Percentiles rank a stretch among this genome's conserved stretches.
Conservation (phyloP, 352 stramenopile species). For the Pythium graminicola region DNA sequence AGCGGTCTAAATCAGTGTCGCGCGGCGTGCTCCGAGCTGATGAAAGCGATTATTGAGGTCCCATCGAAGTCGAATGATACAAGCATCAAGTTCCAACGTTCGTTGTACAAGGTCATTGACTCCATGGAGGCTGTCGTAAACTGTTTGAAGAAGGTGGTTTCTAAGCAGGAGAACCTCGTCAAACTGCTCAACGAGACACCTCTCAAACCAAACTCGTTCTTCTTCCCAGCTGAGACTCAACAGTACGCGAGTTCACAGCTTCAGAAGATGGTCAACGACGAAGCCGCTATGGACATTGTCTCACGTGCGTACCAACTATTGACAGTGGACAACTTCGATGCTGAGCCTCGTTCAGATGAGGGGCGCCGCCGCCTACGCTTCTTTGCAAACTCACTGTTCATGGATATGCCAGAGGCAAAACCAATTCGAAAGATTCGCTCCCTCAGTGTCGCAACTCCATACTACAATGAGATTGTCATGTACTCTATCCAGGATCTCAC, state of each 20-base stretch:
- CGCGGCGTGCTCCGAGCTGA: conserved; percentile 58
- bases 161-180: conserved; percentile 82
- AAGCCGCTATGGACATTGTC: conserved; percentile 79
- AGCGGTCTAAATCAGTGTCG: conserved; percentile 72
- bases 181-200: conserved; percentile 81
- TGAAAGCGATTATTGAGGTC: conserved; percentile 83
- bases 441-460: conserved; percentile 77
- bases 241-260: conserved; percentile 78
- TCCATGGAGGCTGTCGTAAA: conserved; percentile 73
- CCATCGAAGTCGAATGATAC: conserved; percentile 64
- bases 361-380: conserved; percentile 79
- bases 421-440: conserved; percentile 82
- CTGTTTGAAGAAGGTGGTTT: conserved; percentile 79
- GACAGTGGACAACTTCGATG: conserved; percentile 86
- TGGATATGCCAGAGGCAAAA: conserved; percentile 86
- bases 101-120: conserved; percentile 82
- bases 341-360: conserved; percentile 80
- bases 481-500: conserved; percentile 88
- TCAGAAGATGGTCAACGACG: conserved; percentile 71
- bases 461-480: conserved; percentile 88
- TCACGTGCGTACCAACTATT: conserved; percentile 81
- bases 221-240: conserved; percentile 78
- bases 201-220: conserved; percentile 84
- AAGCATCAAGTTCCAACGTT: conserved; percentile 84
- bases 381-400: conserved; percentile 86